phyloP scores from a whole-genome alignment of 495 filamentous ascomycete genomes.

The Xeromyces bisporus region DNA sequence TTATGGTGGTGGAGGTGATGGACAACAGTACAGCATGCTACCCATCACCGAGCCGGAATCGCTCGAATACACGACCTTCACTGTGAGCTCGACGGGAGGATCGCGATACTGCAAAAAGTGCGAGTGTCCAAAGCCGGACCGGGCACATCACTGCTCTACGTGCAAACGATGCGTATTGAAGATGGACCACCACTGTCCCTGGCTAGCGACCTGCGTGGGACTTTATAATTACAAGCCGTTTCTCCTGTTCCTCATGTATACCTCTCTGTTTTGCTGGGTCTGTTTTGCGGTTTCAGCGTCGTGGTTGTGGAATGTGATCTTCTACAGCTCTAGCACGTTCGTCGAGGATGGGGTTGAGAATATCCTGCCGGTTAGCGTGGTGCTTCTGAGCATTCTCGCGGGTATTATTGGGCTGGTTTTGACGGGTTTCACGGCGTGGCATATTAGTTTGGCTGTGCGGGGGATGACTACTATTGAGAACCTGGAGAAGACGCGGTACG shows the following conservation, averaged over 20 bases:
- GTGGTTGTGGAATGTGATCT: constrained; percentile 71
- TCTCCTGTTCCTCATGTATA: constrained; percentile 84
- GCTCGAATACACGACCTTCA: constrained; percentile 48
- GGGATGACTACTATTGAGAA: constrained; percentile 90
- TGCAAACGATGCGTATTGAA: constrained; percentile 89
- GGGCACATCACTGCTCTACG: constrained; percentile 88
- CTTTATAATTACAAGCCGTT: constrained; percentile 92
- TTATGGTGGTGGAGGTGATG: not conserved
- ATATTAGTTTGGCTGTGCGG: constrained; percentile 60
- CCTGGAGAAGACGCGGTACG: constrained; percentile 84
- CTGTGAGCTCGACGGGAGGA: constrained; percentile 77
- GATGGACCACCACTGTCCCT: constrained; percentile 99
- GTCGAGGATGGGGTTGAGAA: constrained; percentile 50
- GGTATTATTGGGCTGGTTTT: constrained; percentile 86
- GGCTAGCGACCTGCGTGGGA: constrained; percentile 91
- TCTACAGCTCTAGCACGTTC: constrained; percentile 42
- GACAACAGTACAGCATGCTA: constrained; percentile 41
- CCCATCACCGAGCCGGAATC: constrained; percentile 40
- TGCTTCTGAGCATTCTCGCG: constrained; percentile 66
- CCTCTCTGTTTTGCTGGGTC: constrained; percentile 68
- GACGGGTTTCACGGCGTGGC: constrained; percentile 82
- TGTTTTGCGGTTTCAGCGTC: constrained; percentile 51
- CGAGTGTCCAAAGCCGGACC: constrained; percentile 81
- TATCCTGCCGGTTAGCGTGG: constrained; percentile 76
- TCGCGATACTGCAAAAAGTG: constrained; percentile 94